Evolutionary conservation across 164 flowering plant genomes (phyloP).

Genomic region (Vitis amurensis): DNA sequence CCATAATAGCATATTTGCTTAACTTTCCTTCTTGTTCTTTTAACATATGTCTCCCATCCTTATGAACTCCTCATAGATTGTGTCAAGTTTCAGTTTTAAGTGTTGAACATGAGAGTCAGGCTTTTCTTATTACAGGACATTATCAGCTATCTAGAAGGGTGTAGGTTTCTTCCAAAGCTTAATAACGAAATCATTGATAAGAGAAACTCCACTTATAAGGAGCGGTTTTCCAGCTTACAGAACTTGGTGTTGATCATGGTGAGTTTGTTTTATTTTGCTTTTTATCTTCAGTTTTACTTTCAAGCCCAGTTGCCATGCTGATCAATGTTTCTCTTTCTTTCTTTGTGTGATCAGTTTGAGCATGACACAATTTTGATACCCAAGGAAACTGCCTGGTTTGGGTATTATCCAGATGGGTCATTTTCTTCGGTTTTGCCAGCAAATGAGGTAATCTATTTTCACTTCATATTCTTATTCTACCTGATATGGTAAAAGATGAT

Average conservation of each 20-base stretch:
- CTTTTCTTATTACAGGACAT: constrained; percentile 52
- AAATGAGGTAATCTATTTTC: constrained; percentile 47
- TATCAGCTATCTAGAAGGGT: constrained; percentile 52
- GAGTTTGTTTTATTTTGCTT: constrained; percentile 8
- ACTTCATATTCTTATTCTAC: background rate
- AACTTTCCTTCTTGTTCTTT: no score
- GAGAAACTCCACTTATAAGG: constrained; percentile 78
- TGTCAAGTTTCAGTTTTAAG: background rate
- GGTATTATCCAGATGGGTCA: constrained; percentile 90
- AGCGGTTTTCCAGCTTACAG: constrained; percentile 73
- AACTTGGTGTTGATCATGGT: constrained; percentile 95
- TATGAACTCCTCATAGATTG: no score
- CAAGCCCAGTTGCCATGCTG: background rate
- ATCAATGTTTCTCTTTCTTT: no score
- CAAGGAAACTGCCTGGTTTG: constrained; percentile 94
- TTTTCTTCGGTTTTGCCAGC: constrained; percentile 64
- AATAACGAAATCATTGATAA: constrained; percentile 74
- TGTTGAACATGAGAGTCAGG: background rate
- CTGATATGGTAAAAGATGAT: no score
- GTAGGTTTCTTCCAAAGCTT: constrained; percentile 88
- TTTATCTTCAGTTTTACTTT: background rate
- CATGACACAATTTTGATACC: constrained; percentile 86
- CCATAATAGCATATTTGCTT: no score
- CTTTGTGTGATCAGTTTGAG: constrained; percentile 54
- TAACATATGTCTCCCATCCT: no score